A percentile compares a stretch with the other conserved stretches of the same genome.
Conservation (phyloP, 768 basidiomycete genomes). For the Xerocomellus chrysenteron region DNA sequence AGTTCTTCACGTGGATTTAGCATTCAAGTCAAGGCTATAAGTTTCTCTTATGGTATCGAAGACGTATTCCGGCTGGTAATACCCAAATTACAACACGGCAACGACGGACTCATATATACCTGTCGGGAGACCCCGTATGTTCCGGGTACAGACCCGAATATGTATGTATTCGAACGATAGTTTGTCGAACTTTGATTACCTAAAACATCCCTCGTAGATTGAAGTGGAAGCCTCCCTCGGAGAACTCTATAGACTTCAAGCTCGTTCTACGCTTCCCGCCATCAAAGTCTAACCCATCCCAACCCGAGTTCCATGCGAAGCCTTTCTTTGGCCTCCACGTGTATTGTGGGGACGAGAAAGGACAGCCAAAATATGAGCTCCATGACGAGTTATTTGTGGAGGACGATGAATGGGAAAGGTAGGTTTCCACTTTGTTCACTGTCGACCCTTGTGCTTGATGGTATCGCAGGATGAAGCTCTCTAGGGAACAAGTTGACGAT, state of each 20-base stretch:
- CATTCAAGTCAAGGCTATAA: slow-evolving; percentile 84
- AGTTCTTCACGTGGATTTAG: slow-evolving; percentile 40
- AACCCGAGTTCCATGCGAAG: slow-evolving; percentile 82
- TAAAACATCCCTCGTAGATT: slow-evolving; percentile 49
- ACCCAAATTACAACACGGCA: slow-evolving; percentile 83
- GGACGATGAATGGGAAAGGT: slow-evolving; percentile 94
- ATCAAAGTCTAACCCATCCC: slow-evolving; percentile 41
- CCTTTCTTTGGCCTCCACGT: slow-evolving; percentile 82
- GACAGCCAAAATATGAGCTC: slow-evolving; percentile 64
- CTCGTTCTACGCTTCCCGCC: slow-evolving; percentile 93
- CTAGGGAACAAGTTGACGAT: slow-evolving; percentile 88
- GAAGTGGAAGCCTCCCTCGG: slow-evolving; percentile 98
- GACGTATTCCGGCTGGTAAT: slow-evolving; percentile 84
- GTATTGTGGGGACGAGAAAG: slow-evolving; percentile 71
- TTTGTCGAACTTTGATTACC: neutral
- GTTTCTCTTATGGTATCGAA: slow-evolving; percentile 82
- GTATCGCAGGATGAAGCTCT: slow-evolving; percentile 68
- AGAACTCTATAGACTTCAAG: slow-evolving; percentile 98
- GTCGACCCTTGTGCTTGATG: slow-evolving; percentile 1
- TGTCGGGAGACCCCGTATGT: slow-evolving; percentile 81
- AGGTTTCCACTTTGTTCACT: slow-evolving; percentile 32
- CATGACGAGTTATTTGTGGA: slow-evolving; percentile 85
- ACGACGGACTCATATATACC: slow-evolving; percentile 96
- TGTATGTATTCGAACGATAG: slow-evolving; percentile 77
- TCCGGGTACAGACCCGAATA: slow-evolving; percentile 81